Evolutionary conservation across 192 early-diverging fungal species (phyloP).

Genomic region (Coemansia sp.): DNA sequence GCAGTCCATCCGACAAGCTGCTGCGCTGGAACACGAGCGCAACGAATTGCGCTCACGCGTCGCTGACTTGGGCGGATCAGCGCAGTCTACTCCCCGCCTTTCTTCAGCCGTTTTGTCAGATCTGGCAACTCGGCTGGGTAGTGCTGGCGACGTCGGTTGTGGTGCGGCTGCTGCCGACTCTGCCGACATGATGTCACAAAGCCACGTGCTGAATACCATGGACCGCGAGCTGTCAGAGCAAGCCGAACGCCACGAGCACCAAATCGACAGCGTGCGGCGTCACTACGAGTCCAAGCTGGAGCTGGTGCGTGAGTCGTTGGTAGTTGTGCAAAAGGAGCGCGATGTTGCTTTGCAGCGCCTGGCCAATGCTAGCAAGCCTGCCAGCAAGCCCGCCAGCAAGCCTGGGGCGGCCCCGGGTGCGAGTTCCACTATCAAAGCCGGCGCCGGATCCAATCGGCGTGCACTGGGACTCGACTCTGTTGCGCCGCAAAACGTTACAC

Average conservation of each 20-base stretch:
- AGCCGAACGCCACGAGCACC: slow-evolving; percentile 47
- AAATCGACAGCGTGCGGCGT: slow-evolving; percentile 43
- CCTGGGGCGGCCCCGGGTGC: neutral
- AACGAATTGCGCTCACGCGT: slow-evolving; percentile 21
- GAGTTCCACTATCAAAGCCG: neutral
- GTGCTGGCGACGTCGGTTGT: neutral
- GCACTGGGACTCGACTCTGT: slow-evolving; percentile 14
- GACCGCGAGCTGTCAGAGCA: slow-evolving; percentile 46
- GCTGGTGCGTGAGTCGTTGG: slow-evolving; percentile 36
- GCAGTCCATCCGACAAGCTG: slow-evolving; percentile 13
- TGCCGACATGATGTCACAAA: slow-evolving; percentile 24
- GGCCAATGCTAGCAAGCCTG: slow-evolving; percentile 20
- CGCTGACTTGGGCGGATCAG: slow-evolving; percentile 22
- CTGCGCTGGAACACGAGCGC: slow-evolving; percentile 29
- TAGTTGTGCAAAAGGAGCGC: slow-evolving; percentile 43
- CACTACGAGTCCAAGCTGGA: slow-evolving; percentile 45
- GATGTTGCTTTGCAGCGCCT: slow-evolving; percentile 39
- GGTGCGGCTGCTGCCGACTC: neutral
- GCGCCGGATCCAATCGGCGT: neutral
- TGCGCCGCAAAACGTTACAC: slow-evolving; percentile 1
- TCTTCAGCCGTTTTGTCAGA: slow-evolving; percentile 11
- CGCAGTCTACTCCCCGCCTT: slow-evolving; percentile 14
- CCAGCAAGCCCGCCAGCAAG: neutral
- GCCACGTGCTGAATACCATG: slow-evolving; percentile 37
- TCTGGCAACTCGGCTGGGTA: neutral